Conservation (phyloP, 2,329 filamentous ascomycete species). For the Eurotiales sp. region DNA sequence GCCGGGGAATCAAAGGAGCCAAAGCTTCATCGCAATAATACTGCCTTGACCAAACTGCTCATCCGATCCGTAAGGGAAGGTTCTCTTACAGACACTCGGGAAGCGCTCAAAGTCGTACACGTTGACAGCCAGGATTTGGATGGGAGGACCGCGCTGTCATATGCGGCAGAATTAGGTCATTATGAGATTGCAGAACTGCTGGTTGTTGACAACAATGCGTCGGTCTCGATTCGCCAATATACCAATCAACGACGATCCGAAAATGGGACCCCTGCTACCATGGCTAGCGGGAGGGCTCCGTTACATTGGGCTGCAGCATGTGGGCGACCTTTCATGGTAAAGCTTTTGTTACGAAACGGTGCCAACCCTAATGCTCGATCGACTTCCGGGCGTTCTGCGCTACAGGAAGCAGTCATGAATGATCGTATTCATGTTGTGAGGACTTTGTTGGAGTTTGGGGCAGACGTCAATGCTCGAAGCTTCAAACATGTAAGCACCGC, state of each 20-base stretch:
- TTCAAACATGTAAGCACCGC: background rate
- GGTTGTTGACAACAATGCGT: background rate
- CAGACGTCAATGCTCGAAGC: background rate
- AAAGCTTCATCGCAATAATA: background rate
- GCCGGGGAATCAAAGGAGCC: background rate
- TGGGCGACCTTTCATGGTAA: slow-evolving; percentile 1
- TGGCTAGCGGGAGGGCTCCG: background rate
- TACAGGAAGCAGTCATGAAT: slow-evolving; percentile 2
- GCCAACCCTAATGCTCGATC: slow-evolving; percentile 10
- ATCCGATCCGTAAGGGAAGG: slow-evolving; percentile 1
- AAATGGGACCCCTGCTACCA: background rate
- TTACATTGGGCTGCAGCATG: slow-evolving; percentile 2
- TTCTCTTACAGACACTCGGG: background rate
- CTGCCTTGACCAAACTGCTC: slow-evolving; percentile 1
- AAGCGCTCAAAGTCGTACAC: slow-evolving; percentile 2
- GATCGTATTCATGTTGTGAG: background rate
- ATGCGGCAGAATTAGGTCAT: slow-evolving; percentile 6
- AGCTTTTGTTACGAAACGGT: slow-evolving; percentile 10
- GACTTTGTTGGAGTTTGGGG: slow-evolving; percentile 5
- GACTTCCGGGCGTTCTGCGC: background rate
- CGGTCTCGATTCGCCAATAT: slow-evolving; percentile 9
- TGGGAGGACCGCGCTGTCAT: slow-evolving; percentile 8
- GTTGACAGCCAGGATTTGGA: slow-evolving; percentile 6
- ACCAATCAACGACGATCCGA: background rate
- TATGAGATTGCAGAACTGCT: slow-evolving; percentile 5